Evolutionary conservation across 305 asterid genomes (phyloP).

Genomic region (Solanum hybrid): DNA sequence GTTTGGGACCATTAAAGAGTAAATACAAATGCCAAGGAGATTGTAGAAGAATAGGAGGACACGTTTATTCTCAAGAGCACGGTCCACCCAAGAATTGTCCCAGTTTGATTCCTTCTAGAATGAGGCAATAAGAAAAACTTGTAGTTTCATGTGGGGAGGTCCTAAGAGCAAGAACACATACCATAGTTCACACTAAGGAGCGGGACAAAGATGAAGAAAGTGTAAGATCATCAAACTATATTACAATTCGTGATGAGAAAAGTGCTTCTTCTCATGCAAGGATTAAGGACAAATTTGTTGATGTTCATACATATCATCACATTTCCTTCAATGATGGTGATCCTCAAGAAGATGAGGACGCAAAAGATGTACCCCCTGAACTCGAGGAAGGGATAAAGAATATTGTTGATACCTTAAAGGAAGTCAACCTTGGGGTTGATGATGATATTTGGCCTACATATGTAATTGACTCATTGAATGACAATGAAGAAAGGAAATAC

Average conservation of each 20-base stretch:
- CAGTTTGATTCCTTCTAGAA: not conserved
- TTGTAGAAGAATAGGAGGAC: rapidly evolving
- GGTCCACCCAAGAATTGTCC: not conserved
- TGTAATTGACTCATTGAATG: not conserved
- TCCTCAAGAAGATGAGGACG: not conserved
- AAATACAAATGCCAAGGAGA: rapidly evolving
- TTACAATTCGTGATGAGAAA: no score
- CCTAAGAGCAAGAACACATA: not conserved
- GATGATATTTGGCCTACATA: not conserved
- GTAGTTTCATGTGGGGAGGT: not conserved
- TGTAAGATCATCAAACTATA: not conserved
- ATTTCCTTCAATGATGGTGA: not conserved
- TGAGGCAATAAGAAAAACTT: not conserved
- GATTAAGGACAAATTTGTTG: not conserved
- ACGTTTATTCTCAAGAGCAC: not conserved
- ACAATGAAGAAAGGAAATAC: not conserved
- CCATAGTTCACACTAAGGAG: not conserved
- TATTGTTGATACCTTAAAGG: not conserved
- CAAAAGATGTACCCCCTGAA: not conserved
- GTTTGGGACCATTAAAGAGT: not conserved
- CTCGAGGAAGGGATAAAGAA: not conserved
- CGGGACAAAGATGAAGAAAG: not conserved
- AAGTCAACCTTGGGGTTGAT: not conserved
- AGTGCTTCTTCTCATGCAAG: no score
- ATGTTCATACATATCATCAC: not conserved